Conservation (phyloP, 768 basidiomycete species). For the Pleurotus citrinopileatus region DNA sequence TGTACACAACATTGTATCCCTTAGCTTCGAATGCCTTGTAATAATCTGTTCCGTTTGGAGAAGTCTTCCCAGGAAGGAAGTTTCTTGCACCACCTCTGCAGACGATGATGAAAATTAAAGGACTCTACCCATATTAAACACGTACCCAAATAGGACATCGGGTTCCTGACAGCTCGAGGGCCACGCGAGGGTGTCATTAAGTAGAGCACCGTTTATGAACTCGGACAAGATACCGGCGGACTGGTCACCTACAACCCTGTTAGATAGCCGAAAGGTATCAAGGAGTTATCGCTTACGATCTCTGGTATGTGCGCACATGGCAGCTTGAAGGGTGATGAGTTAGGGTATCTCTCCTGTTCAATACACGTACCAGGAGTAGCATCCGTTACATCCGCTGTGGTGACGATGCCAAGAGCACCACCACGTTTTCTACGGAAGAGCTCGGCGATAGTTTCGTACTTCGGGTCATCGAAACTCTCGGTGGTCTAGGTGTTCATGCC, state of each 20-base stretch:
- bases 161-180: slow-evolving; percentile 38
- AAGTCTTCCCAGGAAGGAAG: slow-evolving; percentile 34
- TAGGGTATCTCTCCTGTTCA: too few species aligned
- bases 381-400: slow-evolving; percentile 41
- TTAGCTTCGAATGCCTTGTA: slow-evolving; percentile 37
- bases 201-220: slow-evolving; percentile 27
- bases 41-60: slow-evolving; percentile 37
- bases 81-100: slow-evolving; percentile 39
- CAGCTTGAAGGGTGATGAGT: slow-evolving; percentile 22
- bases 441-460: slow-evolving; percentile 42
- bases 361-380: slow-evolving; percentile 34
- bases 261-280: background rate
- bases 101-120: background rate
- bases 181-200: slow-evolving; percentile 34
- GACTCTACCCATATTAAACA: background rate
- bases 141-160: slow-evolving; percentile 43
- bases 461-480: slow-evolving; percentile 40
- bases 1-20: slow-evolving; percentile 40
- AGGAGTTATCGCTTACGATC: slow-evolving; percentile 25
- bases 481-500: slow-evolving; percentile 24
- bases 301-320: slow-evolving; percentile 39
- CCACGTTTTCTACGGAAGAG: slow-evolving; percentile 38
- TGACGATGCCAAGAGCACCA: slow-evolving; percentile 42
- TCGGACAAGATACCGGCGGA: slow-evolving; percentile 31
- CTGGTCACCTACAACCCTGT: slow-evolving; percentile 21